Base-by-base conservation (phyloP, 208 protist species). In the Crithidia sp. region DNA sequence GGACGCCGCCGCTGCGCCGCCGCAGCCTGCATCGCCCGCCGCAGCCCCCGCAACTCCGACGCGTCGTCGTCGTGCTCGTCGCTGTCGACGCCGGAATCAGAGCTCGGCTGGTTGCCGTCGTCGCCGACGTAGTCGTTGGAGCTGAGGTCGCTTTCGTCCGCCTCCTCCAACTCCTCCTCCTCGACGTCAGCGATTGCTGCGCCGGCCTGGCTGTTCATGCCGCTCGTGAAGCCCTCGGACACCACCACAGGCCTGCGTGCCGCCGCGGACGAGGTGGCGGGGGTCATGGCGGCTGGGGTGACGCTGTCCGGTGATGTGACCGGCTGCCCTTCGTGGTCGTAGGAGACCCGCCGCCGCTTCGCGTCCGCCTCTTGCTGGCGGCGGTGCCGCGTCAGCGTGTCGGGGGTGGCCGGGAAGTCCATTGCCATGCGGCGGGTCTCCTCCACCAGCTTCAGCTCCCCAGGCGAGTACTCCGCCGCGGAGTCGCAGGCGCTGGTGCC, bases 31-130 rank as follows among this genome's bases (percentile, higher is more conserved):
- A 84, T 49, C 2, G 80, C 66, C 41, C 39, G 45, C 17, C 71
- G 74, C 66, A 85, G 74, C 19, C 57, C 68, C 0, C 50, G 77
- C 68, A 79, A 59, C 37, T 74, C 81, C n/a, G 74, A n/a, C 53
- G 76, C 77, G 12, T 75, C 77, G 37, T 58, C 69, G 10, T 81
- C 67, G n/a, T 64, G 80, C n/a, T 73, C 53, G 43, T 58, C 71
- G 37, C 45, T 66, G 63, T 74, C 67, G 5, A 73, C 63, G 9
- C 60, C 77, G 13, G 76, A 85, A 74, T 83, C 85, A 58, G 70
- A 75, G 62, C 86, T 86, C n/a, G 82, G 67, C 50, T 83, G 82
- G 57, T 90, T 91, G 52, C 85, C 85, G 44, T 91, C 88, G 44
- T 90, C 77, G 19, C 84, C 85, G n/a, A 87, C 67, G 58, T 81